Evolutionary conservation across 441 rosid genomes (phyloP), one percentile per base, ranked within the genome.

Genomic region (Macaranga tanarius): DNA sequence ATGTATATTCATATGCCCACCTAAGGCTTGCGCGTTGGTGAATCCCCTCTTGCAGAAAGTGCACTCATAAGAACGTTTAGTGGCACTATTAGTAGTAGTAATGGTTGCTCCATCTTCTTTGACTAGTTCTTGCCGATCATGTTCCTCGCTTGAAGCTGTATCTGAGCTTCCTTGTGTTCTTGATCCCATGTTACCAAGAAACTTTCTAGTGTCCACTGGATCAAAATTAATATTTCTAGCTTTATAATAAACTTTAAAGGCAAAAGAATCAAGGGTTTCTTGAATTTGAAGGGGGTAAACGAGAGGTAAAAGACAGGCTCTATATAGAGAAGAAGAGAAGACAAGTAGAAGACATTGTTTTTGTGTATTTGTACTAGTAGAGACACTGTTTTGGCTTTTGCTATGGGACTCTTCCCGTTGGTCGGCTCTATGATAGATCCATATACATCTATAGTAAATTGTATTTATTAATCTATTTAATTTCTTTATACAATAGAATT

Each of bases 1-100:
- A 75, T 90, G 96, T 50, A 92, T 84, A 72, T 90, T 92, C 86
- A 87, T 90, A 85, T 92, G 96, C 11, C 97, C 92, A 2, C 96
- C 97, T 23, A 92, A 78, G 31, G 97, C 97, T 79, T 92, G 96
- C 5, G 93, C 92, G 77, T 82, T 92, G 72, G 96, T 85, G 88
- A 90, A 92, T 44, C 96, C 97, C 75, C 86, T 82, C 85, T 81
- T 88, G 86, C 96, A 90, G 48, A 88, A 90, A 31, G 77, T 70
- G 78, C 96, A 92, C 55, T 85, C 87, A 26, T 92, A 90, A 7
- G 81, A 84, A 25, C 90, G 84, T 51, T 83, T 84, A n/a, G 62
- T 25, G 3, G 51, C 7, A 34, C 38, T 34, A 0, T 34, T 34
- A 0, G 38, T 22, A 17, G 58, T 25, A 17, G 55, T 3, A 10